These are phyloP conservation scores for Piper betle DNA, from an alignment of 164 flowering plant genomes.

Conservation along the genomic window DNA sequence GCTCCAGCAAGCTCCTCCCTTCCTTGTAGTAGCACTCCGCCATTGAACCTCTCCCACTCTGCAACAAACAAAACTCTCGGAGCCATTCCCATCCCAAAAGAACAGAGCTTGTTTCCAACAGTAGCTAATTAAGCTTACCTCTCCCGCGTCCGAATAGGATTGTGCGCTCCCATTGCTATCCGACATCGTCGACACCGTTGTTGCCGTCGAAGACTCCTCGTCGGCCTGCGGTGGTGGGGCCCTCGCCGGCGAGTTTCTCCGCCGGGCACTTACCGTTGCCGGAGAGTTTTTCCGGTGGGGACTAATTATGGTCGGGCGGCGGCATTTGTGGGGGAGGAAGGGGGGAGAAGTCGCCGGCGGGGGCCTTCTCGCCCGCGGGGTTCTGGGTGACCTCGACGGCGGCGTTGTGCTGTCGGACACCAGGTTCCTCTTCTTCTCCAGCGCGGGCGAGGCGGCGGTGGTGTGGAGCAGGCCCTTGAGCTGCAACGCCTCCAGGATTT, in stretches of 20 bases:
- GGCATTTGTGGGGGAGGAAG: conserved; percentile 17
- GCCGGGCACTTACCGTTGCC: conserved; percentile 22
- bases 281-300: conserved; percentile 32
- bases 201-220: conserved; percentile 31
- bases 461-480: conserved; percentile 82
- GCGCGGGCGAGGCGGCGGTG: conserved; percentile 19
- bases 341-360: conserved; percentile 12
- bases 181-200: conserved; percentile 11
- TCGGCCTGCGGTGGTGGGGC: conserved; percentile 10
- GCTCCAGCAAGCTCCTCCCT: conserved; percentile 58
- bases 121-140: conserved; percentile 21
- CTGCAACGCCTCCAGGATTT: conserved; percentile 84
- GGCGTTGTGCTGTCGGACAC: conserved; percentile 40
- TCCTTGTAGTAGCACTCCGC: conserved; percentile 35
- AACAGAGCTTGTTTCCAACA: too few relatives aligned
- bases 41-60: conserved; percentile 26
- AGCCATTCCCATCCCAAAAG: too few relatives aligned
- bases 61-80: neutral
- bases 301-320: neutral
- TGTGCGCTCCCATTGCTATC: conserved; percentile 45
- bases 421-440: conserved; percentile 28
- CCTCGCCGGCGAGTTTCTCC: conserved; percentile 22
- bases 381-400: conserved; percentile 27
- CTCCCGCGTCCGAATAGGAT: conserved; percentile 41
- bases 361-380: conserved; percentile 8